Base-by-base conservation (phyloP, 2,329 filamentous ascomycete species). In the Curvularia hawaiiensis region DNA sequence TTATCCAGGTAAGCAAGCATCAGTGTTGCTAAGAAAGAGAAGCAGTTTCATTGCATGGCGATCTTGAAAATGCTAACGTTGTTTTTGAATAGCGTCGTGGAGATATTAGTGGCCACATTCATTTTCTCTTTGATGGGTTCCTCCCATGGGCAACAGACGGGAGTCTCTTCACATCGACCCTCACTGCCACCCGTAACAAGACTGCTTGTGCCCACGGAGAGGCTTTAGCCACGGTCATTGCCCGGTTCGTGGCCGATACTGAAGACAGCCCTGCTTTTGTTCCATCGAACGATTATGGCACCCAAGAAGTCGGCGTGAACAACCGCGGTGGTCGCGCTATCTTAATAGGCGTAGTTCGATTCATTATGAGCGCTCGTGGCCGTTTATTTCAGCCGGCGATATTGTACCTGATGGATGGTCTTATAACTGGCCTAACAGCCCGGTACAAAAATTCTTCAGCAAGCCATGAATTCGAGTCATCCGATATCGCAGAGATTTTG, bases 111-210 rank as follows among this genome's bases (percentile, higher is more conserved):
- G 53, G 58, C 12, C 58, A 61, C 41, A 39, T 57, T 18, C 22
- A 54, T 41, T 79, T 82, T 55, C 67, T 82, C 3, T 60, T 74
- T 4, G 53, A 72, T 14, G 73, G 75, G 0, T 78, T 82, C 48
- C 69, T 83, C 4, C 79, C 79, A 2, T 83, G 81, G 80, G 79
- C 75, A 1, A 79, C 76, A 4, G 75, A 78, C 60, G 81, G 81
- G 3, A 70, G 67, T 12, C 67, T 80, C 0, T 82, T 80, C 65
- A 80, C 77, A 1, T 69, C 75, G 0, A 75, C 70, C 4, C 60
- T 82, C 10, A 64, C 65, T 10, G 69, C 71, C 1, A 67, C 66
- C 14, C 71, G 74, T 22, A 56, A 65, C 0, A 46, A 26, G 1
- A 70, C 77, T 9, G 50, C 50, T 6, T 81, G 79, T 52, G 61